Conservation (phyloP, 257 asterid species). For the Gentiana dahurica region DNA sequence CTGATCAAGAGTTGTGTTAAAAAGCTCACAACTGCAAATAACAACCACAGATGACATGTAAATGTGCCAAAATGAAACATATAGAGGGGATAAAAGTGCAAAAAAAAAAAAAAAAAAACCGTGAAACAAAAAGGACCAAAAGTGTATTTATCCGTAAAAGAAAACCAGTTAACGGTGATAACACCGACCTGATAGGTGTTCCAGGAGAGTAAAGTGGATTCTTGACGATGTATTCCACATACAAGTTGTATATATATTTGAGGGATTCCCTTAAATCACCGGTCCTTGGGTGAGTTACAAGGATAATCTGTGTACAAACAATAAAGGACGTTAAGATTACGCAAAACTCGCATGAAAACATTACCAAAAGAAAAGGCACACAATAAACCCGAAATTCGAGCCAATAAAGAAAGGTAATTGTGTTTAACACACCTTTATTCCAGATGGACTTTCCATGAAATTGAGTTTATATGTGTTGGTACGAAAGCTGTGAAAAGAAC, state of each 20-base stretch:
- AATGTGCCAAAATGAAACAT: too few species aligned
- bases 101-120: too few species aligned
- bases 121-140: too few species aligned
- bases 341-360: neutral
- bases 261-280: slow-evolving; percentile 84
- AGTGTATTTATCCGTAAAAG: too few species aligned
- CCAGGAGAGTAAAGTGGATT: slow-evolving; percentile 87
- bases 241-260: slow-evolving; percentile 85
- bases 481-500: slow-evolving; percentile 89
- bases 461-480: slow-evolving; percentile 80
- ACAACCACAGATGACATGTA: too few species aligned
- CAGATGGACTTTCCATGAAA: slow-evolving; percentile 94
- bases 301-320: slow-evolving; percentile 55
- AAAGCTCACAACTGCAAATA: too few species aligned
- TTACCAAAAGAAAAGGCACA: neutral
- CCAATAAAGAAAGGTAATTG: too few species aligned
- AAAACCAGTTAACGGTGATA: too few species aligned
- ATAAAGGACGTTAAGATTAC: too few species aligned
- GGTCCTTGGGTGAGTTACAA: slow-evolving; percentile 82
- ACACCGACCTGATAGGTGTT: slow-evolving; percentile 54
- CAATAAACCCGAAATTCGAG: neutral
- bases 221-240: slow-evolving; percentile 88
- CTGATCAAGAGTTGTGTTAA: too few species aligned
- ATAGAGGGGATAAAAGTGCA: too few species aligned
- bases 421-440: slow-evolving; percentile 60